Evolutionary conservation across 139 green algal genomes (phyloP).

Genomic region (Asterochloris erici): DNA sequence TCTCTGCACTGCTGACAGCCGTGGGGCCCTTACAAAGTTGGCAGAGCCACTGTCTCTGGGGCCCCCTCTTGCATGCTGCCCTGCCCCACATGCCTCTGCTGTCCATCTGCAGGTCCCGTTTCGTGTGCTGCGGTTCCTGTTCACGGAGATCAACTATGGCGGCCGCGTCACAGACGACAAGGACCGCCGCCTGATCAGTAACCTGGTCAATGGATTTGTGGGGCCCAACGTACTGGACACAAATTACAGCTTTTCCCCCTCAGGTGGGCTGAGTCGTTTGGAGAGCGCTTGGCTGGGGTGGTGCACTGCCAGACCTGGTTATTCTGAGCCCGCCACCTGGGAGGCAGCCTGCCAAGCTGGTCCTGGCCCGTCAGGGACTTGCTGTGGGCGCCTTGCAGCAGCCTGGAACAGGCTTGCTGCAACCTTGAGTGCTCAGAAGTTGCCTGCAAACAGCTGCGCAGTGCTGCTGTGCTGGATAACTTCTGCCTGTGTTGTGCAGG

Average conservation of each 20-base stretch:
- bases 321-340: too few relatives aligned
- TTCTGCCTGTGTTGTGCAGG: not conserved
- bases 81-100: slow-evolving; percentile 41
- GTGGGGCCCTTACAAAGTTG: slow-evolving; percentile 53
- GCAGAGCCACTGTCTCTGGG: slow-evolving; percentile 77
- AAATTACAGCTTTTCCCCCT: slow-evolving; percentile 17
- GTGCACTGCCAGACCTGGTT: too few relatives aligned
- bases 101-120: slow-evolving; percentile 71
- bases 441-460: too few relatives aligned
- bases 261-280: not conserved
- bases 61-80: slow-evolving; percentile 24
- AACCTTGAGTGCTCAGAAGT: too few relatives aligned
- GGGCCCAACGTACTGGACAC: slow-evolving; percentile 28
- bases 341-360: too few relatives aligned
- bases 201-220: slow-evolving; percentile 43
- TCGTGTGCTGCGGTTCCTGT: slow-evolving; percentile 58
- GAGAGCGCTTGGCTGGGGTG: not conserved
- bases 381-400: too few relatives aligned
- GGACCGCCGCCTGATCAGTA: slow-evolving; percentile 65
- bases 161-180: slow-evolving; percentile 86
- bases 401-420: too few relatives aligned
- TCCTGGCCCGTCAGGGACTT: too few relatives aligned
- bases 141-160: slow-evolving; percentile 79
- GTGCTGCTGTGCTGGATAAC: too few relatives aligned
- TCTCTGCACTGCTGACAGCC: too few relatives aligned